Base-by-base conservation (phyloP, 805 yeast species). In the Monosporozyma siamensis region DNA sequence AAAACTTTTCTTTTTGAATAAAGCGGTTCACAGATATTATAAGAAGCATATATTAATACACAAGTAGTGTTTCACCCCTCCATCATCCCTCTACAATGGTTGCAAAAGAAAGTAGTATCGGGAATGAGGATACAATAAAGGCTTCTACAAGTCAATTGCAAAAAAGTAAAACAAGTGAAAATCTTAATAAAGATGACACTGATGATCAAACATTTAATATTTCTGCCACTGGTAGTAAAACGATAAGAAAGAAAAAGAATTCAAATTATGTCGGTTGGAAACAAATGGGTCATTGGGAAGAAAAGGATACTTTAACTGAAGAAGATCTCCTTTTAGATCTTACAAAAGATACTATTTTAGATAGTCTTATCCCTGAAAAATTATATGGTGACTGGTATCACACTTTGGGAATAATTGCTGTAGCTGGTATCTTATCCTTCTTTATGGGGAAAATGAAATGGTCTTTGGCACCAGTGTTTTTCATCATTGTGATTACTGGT, bases 331-430 rank as follows among this genome's bases (percentile, higher is more conserved):
- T 79, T 43, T 71, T 75, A 48, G 95, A 88, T 60, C 67, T 88
- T 51, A 71, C 80, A 20, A 73, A 75, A 20, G 78, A 87, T 17
- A 85, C 97, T 0, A 55, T 83, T 27, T 67, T 89, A 45, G 96
- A 88, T 55, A 71, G 75, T 45, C 75, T 80, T 54, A 65, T 92
- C 42, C 94, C 94, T 6, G 82, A 85, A 23, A 69, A 65, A 29
- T 74, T 77, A 12, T 85, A 83, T 54, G 98, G 98, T 41, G 97
- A 92, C 58, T 92, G 98, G 98, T 92, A 82, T 58, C 97, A 92
- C 61, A 80, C 82, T 41, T 80, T 81, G n/a, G 95, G 76, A 0
- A 71, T 80, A 29, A 66, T 87, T 44, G 68, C 82, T 24, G 59
- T 73, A 18, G 87, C 82, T 6, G 88, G 83, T 0, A 58, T 83